Conservation (phyloP, 2,329 filamentous ascomycete genomes). For the Cercospora janseana region DNA sequence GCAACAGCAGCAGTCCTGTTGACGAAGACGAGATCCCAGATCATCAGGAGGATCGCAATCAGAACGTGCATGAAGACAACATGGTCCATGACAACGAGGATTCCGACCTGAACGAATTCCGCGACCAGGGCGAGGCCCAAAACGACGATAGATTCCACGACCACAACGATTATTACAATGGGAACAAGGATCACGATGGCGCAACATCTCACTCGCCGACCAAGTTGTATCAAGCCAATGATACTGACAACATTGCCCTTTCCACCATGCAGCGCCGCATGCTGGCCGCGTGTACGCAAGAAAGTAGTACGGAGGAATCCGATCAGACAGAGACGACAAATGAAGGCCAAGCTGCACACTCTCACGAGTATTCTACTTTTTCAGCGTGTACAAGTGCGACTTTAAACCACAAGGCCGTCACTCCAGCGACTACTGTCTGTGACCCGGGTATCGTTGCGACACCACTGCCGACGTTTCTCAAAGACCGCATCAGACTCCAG, state of each 20-base stretch:
- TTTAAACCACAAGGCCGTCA: neutral
- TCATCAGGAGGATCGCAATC: too few species aligned
- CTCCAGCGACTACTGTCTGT: neutral
- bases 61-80: too few species aligned
- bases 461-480: slow-evolving; percentile 16
- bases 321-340: neutral
- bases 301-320: neutral
- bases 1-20: too few species aligned
- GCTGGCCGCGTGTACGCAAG: neutral
- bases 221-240: neutral
- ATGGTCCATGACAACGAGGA: too few species aligned
- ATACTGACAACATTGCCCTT: neutral
- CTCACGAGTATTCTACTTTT: neutral
- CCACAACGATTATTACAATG: too few species aligned
- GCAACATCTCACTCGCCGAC: neutral
- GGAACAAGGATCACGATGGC: too few species aligned
- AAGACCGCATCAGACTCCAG: slow-evolving; percentile 11
- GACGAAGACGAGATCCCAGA: too few species aligned
- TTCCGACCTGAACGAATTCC: too few species aligned
- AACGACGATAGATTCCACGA: too few species aligned
- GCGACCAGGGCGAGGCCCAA: too few species aligned
- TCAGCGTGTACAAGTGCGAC: slow-evolving; percentile 1
- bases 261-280: neutral
- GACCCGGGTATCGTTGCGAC: neutral
- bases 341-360: neutral